Conservation (phyloP, 371 early-diverging fungal species). For the Actinomortierella wolfii region DNA sequence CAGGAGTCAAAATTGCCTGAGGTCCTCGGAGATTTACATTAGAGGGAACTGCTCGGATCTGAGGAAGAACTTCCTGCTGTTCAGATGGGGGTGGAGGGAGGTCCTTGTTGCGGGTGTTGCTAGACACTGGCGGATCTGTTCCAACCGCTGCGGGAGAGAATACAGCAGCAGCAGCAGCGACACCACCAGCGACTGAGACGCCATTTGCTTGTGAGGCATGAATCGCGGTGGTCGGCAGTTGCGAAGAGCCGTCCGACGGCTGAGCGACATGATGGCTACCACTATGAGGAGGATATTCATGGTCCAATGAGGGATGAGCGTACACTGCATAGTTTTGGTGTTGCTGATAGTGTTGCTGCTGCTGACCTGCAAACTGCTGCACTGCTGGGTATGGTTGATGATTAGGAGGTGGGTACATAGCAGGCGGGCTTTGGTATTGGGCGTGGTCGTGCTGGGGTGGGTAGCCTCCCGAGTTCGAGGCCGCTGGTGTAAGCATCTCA, state of each 20-base stretch:
- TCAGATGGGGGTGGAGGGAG: background rate
- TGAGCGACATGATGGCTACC: no score
- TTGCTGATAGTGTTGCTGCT: constrained; percentile 8
- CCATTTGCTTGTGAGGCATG: no score
- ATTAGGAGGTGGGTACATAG: no score
- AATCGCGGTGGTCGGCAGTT: no score
- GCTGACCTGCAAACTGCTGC: background rate
- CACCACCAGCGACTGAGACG: no score
- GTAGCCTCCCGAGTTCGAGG: no score
- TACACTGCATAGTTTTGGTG: constrained; percentile 3
- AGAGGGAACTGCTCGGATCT: constrained; percentile 37
- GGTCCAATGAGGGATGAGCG: no score
- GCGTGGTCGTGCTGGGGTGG: no score
- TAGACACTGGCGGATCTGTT: background rate
- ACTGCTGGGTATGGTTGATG: background rate
- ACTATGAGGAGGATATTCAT: no score
- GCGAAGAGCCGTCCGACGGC: no score
- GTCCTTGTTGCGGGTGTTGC: constrained; percentile 11
- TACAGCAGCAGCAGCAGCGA: constrained; percentile 5
- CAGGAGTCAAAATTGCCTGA: constrained; percentile 32
- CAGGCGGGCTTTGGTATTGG: no score
- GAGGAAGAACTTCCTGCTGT: constrained; percentile 22
- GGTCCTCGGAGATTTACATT: constrained; percentile 25
- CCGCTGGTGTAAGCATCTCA: no score
- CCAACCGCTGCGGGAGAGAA: constrained; percentile 5